phyloP scores from a whole-genome alignment of 2,329 filamentous ascomycete species.

The Simplicillium aogashimaense region DNA sequence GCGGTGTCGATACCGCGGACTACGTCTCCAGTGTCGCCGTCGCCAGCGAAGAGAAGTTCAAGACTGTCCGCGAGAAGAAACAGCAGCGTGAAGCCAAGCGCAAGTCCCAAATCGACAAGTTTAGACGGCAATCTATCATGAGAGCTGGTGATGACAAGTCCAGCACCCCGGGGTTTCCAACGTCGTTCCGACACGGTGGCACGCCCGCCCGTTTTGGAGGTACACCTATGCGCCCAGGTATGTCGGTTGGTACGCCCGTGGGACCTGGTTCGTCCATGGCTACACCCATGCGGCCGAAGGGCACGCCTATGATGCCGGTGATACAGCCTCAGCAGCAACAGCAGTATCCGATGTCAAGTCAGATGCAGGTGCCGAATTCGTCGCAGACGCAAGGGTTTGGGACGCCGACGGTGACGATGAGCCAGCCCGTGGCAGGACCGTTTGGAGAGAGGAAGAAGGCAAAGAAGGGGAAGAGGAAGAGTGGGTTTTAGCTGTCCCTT shows the following conservation, averaged over 20 bases:
- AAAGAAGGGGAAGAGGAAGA: constrained; percentile 12
- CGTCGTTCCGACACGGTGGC: too few relatives aligned
- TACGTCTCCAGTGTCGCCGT: constrained; percentile 28
- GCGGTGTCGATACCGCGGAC: constrained; percentile 20
- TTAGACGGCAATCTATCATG: constrained; percentile 17
- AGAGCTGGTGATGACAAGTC: too few relatives aligned
- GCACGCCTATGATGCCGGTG: constrained; percentile 5
- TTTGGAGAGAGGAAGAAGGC: constrained; percentile 34
- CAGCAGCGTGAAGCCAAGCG: constrained; percentile 21
- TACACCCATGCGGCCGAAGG: constrained; percentile 2
- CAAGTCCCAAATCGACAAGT: constrained; percentile 22
- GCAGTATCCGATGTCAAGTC: constrained; percentile 24
- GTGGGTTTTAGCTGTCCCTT: constrained; percentile 1
- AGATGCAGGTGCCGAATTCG: constrained; percentile 19
- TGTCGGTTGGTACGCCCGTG: constrained; percentile 9
- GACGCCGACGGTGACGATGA: constrained; percentile 27
- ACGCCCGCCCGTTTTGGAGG: too few relatives aligned
- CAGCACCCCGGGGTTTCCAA: too few relatives aligned
- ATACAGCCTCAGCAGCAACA: constrained; percentile 8
- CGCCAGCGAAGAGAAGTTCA: constrained; percentile 23
- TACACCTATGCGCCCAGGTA: too few relatives aligned
- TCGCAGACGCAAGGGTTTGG: constrained; percentile 21
- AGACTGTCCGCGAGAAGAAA: constrained; percentile 21
- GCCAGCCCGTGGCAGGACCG: constrained; percentile 32
- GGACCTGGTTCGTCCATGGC: constrained; percentile 10